Evolutionary conservation across 495 filamentous ascomycete genomes (phyloP).

Genomic region (Talaromyces proteolyticus): DNA sequence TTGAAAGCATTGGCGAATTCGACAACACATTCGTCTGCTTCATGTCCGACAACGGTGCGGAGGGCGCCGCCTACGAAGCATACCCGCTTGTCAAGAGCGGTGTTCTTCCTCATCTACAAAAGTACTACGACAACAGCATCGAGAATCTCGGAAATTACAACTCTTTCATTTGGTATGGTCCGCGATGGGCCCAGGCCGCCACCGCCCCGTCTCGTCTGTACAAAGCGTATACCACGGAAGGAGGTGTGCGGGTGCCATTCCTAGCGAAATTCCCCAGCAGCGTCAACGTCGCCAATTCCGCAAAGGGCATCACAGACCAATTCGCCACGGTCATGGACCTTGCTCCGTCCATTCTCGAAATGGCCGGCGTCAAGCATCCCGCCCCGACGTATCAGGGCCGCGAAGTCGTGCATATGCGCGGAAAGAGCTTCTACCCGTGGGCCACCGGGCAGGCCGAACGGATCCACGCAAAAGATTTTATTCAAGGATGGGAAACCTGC

Average conservation of each 20-base stretch:
- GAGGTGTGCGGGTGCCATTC: conserved; percentile 52
- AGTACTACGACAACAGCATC: conserved; percentile 36
- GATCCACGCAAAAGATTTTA: conserved; percentile 42
- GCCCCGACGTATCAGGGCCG: conserved; percentile 50
- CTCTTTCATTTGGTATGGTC: conserved; percentile 62
- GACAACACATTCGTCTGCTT: conserved; percentile 61
- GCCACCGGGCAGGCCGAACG: conserved; percentile 20
- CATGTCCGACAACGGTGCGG: conserved; percentile 62
- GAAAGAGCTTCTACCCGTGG: conserved; percentile 41
- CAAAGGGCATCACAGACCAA: conserved; percentile 40
- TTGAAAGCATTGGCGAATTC: conserved; percentile 49
- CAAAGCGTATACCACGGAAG: conserved; percentile 59
- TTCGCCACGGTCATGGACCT: conserved; percentile 64
- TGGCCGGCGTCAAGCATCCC: conserved; percentile 49
- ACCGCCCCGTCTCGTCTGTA: conserved; percentile 57
- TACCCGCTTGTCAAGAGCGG: conserved; percentile 49
- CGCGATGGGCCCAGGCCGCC: conserved; percentile 57
- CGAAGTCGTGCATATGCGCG: conserved; percentile 54
- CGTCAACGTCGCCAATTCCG: conserved; percentile 15
- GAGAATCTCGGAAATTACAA: conserved; percentile 57
- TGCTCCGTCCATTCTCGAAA: conserved; percentile 52
- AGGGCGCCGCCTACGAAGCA: conserved; percentile 55
- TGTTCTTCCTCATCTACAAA: conserved; percentile 47
- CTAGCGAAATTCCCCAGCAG: conserved; percentile 24
- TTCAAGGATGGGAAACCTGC: conserved; percentile 43